Percentiles rank a stretch among this genome's conserved stretches.
Evolutionary conservation across 1,284 basidiomycete species (phyloP).

Genomic region (Moniliella sp.): DNA sequence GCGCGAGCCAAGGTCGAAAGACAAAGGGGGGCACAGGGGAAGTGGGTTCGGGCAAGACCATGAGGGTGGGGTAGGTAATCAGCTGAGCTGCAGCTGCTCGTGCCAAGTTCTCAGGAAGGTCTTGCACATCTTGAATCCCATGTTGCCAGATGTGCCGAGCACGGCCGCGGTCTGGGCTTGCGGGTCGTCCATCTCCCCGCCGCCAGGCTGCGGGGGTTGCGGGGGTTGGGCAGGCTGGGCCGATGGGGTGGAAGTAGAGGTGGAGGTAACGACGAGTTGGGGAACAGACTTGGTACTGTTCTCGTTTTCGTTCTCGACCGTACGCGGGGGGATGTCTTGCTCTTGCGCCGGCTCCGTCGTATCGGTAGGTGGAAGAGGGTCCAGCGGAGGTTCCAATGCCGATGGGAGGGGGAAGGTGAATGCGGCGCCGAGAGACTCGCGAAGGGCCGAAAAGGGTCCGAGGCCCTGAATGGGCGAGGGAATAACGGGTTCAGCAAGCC

Average conservation of each 20-base stretch:
- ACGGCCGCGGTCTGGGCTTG: neutral
- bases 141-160: neutral
- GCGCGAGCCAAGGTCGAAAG: conserved; percentile 22
- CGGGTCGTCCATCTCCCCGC: too few species aligned
- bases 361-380: neutral
- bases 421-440: conserved; percentile 9
- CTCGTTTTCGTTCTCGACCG: too few species aligned
- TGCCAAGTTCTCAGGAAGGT: conserved; percentile 5
- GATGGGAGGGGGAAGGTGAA: too few species aligned
- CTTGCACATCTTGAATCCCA: neutral
- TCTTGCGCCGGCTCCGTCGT: neutral
- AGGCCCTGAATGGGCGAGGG: conserved; percentile 26
- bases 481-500: conserved; percentile 29
- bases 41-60: conserved; percentile 21
- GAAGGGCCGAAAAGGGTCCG: conserved; percentile 15
- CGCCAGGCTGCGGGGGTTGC: too few species aligned
- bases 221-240: too few species aligned
- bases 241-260: too few species aligned
- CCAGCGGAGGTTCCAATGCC: too few species aligned
- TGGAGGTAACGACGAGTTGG: too few species aligned
- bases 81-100: conserved; percentile 20
- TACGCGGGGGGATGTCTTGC: too few species aligned
- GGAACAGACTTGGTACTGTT: too few species aligned
- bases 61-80: conserved; percentile 18
- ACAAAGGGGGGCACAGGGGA: conserved; percentile 21